Evolutionary conservation across 2,329 filamentous ascomycete genomes (phyloP).

Genomic region (Ramularia endophylla): DNA sequence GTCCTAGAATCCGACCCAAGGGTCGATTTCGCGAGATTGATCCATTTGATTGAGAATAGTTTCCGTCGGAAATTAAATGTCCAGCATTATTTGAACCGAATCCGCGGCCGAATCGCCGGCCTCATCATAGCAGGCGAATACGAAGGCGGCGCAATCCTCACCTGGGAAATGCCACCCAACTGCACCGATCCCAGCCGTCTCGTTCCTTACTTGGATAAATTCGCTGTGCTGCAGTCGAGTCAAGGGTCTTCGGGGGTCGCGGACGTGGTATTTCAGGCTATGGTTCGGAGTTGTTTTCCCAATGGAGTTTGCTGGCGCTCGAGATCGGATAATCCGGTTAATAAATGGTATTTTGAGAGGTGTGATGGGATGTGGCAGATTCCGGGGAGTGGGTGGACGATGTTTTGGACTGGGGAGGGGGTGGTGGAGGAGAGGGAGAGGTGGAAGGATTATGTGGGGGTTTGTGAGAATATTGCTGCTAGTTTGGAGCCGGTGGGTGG

Average conservation of each 20-base stretch:
- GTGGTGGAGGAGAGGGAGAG: constrained; percentile 41
- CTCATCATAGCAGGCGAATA: constrained; percentile 95
- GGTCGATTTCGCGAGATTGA: constrained; percentile 75
- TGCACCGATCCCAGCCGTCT: constrained; percentile 50
- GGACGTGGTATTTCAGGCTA: constrained; percentile 92
- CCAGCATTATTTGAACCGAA: constrained; percentile 72
- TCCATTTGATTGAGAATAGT: constrained; percentile 87
- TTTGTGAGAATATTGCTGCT: constrained; percentile 43
- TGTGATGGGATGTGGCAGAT: constrained; percentile 79
- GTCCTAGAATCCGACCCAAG: constrained; percentile 66
- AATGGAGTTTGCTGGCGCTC: constrained; percentile 88
- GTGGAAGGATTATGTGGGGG: constrained; percentile 45
- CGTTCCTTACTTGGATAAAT: constrained; percentile 95
- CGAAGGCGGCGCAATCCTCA: constrained; percentile 89
- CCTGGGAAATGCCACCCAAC: constrained; percentile 73
- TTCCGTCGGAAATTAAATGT: constrained; percentile 82
- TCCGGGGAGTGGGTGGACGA: constrained; percentile 79
- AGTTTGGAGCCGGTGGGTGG: constrained; percentile 41
- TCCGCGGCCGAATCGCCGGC: constrained; percentile 75
- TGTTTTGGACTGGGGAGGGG: constrained; percentile 87
- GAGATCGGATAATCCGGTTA: constrained; percentile 85
- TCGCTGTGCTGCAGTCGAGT: constrained; percentile 80
- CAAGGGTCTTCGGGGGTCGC: constrained; percentile 84
- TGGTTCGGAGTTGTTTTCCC: constrained; percentile 86
- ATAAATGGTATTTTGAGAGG: constrained; percentile 99